phyloP scores from a whole-genome alignment of 1,139 yeast species.

The Scheffersomyces illinoinensis region DNA sequence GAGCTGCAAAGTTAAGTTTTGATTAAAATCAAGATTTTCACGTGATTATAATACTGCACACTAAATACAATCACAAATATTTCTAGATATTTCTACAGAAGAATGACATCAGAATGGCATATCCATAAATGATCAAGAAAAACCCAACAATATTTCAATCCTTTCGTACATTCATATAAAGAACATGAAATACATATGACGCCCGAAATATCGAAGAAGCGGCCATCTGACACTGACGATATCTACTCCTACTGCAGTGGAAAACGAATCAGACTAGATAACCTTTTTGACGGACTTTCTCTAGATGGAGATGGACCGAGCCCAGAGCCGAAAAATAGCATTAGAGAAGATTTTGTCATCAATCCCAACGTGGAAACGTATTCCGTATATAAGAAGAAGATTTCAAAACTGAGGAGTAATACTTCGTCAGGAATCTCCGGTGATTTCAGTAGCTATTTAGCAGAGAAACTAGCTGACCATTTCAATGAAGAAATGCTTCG shows the following conservation, averaged over 20 bases:
- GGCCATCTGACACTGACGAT: not conserved
- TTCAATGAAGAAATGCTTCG: constrained; percentile 19
- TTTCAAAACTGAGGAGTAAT: constrained; percentile 1
- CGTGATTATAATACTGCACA: not conserved
- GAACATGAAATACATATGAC: not conserved
- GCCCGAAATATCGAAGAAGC: not conserved
- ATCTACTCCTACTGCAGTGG: constrained; percentile 4
- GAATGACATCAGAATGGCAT: not conserved
- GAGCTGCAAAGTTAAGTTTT: too few species aligned
- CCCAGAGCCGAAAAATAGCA: not conserved
- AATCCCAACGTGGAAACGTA: constrained; percentile 17
- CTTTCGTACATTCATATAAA: not conserved
- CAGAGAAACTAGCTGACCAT: constrained; percentile 26
- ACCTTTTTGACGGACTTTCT: constrained; percentile 17
- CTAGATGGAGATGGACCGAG: constrained; percentile 11
- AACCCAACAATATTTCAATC: not conserved
- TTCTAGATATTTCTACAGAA: not conserved
- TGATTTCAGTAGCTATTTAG: constrained; percentile 23
- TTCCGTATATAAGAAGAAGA: constrained; percentile 10
- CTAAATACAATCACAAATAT: not conserved
- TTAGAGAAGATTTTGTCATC: constrained; percentile 9
- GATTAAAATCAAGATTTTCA: not conserved
- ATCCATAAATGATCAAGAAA: not conserved
- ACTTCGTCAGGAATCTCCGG: constrained; percentile 2
- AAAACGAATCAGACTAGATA: constrained; percentile 27